phyloP scores from a whole-genome alignment of 768 basidiomycete genomes.

The Phallus indusiatus region DNA sequence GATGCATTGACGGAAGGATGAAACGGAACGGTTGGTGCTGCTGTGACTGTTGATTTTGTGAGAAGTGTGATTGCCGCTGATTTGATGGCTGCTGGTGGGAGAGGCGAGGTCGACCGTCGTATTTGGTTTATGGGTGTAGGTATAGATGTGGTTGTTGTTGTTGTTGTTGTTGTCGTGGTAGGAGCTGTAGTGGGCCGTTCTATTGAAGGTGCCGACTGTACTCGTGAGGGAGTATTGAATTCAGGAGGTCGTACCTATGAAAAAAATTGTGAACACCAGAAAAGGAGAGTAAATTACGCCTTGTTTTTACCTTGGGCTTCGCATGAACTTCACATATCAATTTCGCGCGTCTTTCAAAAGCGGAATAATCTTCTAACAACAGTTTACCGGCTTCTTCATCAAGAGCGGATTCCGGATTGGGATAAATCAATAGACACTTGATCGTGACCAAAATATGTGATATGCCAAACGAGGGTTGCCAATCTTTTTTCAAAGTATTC shows the following conservation, averaged over 20 bases:
- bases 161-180: conserved; percentile 11
- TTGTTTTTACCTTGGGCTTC: conserved; percentile 49
- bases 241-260: conserved; percentile 44
- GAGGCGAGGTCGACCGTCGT: conserved; percentile 20
- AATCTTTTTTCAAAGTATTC: conserved; percentile 95
- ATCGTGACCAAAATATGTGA: conserved; percentile 86
- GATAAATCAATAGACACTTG: conserved; percentile 92
- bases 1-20: conserved; percentile 22
- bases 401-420: conserved; percentile 91
- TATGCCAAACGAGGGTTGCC: conserved; percentile 88
- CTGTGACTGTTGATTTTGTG: conserved; percentile 28
- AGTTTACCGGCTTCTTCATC: conserved; percentile 96
- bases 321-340: conserved; percentile 91
- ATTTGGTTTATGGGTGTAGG: conserved; percentile 20
- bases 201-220: conserved; percentile 11
- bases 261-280: neutral
- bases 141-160: conserved; percentile 17
- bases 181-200: conserved; percentile 6
- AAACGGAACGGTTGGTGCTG: conserved; percentile 30
- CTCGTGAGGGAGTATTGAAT: conserved; percentile 41
- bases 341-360: conserved; percentile 77
- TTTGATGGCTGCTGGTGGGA: conserved; percentile 16
- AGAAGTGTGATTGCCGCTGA: conserved; percentile 25
- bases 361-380: conserved; percentile 80
- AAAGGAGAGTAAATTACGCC: conserved; percentile 15